Evolutionary conservation across 768 basidiomycete species (phyloP).

Genomic region (Cyclocybe aegerita): DNA sequence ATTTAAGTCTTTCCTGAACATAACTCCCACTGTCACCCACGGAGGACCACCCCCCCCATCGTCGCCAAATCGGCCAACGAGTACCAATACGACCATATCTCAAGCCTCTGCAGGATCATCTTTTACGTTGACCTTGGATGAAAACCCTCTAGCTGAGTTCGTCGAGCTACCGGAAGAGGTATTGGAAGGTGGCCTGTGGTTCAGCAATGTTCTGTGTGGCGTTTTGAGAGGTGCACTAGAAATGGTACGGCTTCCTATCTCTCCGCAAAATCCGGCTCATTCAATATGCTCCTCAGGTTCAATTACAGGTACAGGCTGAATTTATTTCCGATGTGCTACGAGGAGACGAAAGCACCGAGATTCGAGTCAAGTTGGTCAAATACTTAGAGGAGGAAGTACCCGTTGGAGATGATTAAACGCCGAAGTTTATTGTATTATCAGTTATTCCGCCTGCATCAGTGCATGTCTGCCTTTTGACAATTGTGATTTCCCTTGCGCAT

Average conservation of each 20-base stretch:
- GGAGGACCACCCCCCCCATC: conserved; percentile 50
- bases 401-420: conserved; percentile 78
- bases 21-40: conserved; percentile 82
- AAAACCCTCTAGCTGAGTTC: conserved; percentile 96
- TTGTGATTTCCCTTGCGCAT: background rate
- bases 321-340: conserved; percentile 90
- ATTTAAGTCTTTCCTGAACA: conserved; percentile 96
- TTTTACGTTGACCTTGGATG: conserved; percentile 87
- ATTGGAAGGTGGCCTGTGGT: conserved; percentile 92
- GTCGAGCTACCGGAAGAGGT: conserved; percentile 95
- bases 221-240: conserved; percentile 91
- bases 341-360: conserved; percentile 93
- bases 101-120: conserved; percentile 50
- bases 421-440: conserved; percentile 1
- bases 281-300: conserved; percentile 57
- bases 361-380: conserved; percentile 86
- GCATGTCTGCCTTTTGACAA: background rate
- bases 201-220: conserved; percentile 94
- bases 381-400: conserved; percentile 97
- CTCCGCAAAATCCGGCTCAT: background rate
- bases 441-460: background rate
- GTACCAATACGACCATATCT: conserved; percentile 31
- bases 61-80: conserved; percentile 46
- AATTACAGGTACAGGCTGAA: conserved; percentile 90
- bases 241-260: conserved; percentile 66